Evolutionary conservation across 2,329 filamentous ascomycete species (phyloP).

Genomic region (Westerdykella sp.): DNA sequence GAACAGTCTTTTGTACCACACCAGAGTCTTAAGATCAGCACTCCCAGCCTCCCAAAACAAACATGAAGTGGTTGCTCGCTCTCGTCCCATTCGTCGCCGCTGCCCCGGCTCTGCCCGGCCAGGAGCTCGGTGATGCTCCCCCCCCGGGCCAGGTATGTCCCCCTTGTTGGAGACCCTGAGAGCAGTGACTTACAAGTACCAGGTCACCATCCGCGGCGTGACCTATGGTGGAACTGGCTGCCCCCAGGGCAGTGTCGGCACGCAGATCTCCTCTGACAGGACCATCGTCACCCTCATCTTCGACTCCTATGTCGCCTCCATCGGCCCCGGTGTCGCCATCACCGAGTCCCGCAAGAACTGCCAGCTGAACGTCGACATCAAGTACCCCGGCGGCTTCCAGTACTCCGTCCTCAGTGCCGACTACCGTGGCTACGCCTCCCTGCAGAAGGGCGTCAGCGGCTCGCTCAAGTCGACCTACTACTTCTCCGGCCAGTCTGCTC

Average conservation of each 20-base stretch:
- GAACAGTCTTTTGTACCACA: slow-evolving; percentile 15
- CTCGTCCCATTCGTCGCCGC: slow-evolving; percentile 30
- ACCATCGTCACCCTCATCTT: slow-evolving; percentile 49
- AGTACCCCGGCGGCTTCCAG: slow-evolving; percentile 49
- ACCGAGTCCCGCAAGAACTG: slow-evolving; percentile 49
- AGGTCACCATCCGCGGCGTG: slow-evolving; percentile 41
- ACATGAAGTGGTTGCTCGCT: slow-evolving; percentile 36
- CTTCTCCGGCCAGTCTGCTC: slow-evolving; percentile 44
- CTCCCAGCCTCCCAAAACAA: slow-evolving; percentile 13
- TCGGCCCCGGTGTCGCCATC: slow-evolving; percentile 41
- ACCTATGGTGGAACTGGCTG: slow-evolving; percentile 46
- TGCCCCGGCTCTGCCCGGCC: slow-evolving; percentile 14
- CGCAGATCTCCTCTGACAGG: slow-evolving; percentile 40
- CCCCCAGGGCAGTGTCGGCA: slow-evolving; percentile 40
- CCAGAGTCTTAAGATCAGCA: slow-evolving; percentile 10
- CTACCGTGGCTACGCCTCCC: slow-evolving; percentile 47
- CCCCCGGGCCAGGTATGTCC: slow-evolving; percentile 24
- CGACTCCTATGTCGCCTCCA: slow-evolving; percentile 46
- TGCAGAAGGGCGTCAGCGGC: slow-evolving; percentile 44
- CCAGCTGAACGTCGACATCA: slow-evolving; percentile 48
- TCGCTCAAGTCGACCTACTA: slow-evolving; percentile 50
- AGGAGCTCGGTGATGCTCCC: slow-evolving; percentile 23
- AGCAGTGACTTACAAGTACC: slow-evolving; percentile 1
- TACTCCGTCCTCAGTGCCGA: slow-evolving; percentile 49
- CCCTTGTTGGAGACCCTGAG: background rate